These are phyloP conservation scores for Phytophthora pisi DNA, from an alignment of 352 stramenopile species.

Conservation along the genomic window DNA sequence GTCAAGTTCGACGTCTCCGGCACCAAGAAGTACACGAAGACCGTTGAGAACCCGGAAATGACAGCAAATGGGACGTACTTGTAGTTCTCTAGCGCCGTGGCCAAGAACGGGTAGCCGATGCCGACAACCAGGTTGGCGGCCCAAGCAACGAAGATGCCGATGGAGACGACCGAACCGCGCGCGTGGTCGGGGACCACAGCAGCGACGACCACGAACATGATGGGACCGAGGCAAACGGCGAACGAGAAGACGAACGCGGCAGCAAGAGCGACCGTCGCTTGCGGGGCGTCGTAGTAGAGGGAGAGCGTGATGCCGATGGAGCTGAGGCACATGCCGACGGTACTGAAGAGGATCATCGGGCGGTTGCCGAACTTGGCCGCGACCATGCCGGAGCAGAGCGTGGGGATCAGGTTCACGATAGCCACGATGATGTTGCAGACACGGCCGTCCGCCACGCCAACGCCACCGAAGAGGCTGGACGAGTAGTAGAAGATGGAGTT, in stretches of 20 bases:
- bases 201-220: slow-evolving; percentile 51
- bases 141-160: slow-evolving; percentile 42
- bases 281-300: slow-evolving; percentile 18
- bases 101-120: slow-evolving; percentile 48
- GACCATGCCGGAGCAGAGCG: slow-evolving; percentile 29
- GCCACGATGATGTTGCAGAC: slow-evolving; percentile 44
- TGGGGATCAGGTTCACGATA: slow-evolving; percentile 44
- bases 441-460: slow-evolving; percentile 36
- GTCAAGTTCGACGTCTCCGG: slow-evolving; percentile 48
- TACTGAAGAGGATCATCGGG: slow-evolving; percentile 40
- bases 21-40: slow-evolving; percentile 39
- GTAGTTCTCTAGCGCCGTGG: slow-evolving; percentile 31
- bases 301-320: slow-evolving; percentile 43
- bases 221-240: slow-evolving; percentile 30
- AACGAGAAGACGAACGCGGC: slow-evolving; percentile 36
- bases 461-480: slow-evolving; percentile 41
- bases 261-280: slow-evolving; percentile 33
- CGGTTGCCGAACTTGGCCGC: slow-evolving; percentile 42
- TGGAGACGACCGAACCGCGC: slow-evolving; percentile 37
- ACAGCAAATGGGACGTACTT: slow-evolving; percentile 43
- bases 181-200: slow-evolving; percentile 42
- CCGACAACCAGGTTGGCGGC: slow-evolving; percentile 45
- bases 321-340: slow-evolving; percentile 37
- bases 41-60: slow-evolving; percentile 19
- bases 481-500: slow-evolving; percentile 63